Evolutionary conservation across 176 grass and related monocot genomes (phyloP).

Genomic region (Neostapfia colusana): DNA sequence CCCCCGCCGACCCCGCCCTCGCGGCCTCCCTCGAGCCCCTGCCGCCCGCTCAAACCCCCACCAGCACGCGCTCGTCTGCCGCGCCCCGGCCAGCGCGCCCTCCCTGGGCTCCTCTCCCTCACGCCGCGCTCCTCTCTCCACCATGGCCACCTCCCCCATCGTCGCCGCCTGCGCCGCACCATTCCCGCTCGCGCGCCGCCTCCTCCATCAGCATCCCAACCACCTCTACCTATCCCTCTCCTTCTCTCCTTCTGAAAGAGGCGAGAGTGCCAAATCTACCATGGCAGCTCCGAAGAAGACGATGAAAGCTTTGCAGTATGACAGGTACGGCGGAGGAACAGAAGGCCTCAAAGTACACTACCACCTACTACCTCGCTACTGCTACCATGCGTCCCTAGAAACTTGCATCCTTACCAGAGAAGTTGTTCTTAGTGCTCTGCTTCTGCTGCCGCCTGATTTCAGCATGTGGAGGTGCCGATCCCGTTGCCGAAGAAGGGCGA

Average conservation of each 20-base stretch:
- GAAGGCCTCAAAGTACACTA: slow-evolving; percentile 60
- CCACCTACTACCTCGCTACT: background rate
- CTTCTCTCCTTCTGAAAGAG: background rate
- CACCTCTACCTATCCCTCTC: background rate
- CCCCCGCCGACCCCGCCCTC: no score
- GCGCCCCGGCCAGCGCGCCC: no score
- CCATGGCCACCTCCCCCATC: no score
- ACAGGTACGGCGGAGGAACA: slow-evolving; percentile 60
- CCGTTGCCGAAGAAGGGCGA: slow-evolving; percentile 58
- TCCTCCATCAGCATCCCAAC: slow-evolving; percentile 9
- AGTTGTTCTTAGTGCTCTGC: slow-evolving; percentile 2
- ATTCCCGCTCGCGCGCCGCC: no score
- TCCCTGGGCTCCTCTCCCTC: no score
- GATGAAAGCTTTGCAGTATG: slow-evolving; percentile 72
- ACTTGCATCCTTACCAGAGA: background rate
- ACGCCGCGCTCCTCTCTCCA: no score
- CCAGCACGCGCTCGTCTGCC: no score
- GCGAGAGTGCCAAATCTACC: no score
- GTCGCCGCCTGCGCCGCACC: no score
- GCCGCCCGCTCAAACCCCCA: no score
- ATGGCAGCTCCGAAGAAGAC: slow-evolving; percentile 58
- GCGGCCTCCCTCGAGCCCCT: no score
- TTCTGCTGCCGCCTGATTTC: background rate
- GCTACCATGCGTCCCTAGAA: background rate
- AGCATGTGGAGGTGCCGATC: slow-evolving; percentile 67